Evolutionary conservation across 2,329 filamentous ascomycete species (phyloP).

Genomic region (Amauroascus verrucosus): DNA sequence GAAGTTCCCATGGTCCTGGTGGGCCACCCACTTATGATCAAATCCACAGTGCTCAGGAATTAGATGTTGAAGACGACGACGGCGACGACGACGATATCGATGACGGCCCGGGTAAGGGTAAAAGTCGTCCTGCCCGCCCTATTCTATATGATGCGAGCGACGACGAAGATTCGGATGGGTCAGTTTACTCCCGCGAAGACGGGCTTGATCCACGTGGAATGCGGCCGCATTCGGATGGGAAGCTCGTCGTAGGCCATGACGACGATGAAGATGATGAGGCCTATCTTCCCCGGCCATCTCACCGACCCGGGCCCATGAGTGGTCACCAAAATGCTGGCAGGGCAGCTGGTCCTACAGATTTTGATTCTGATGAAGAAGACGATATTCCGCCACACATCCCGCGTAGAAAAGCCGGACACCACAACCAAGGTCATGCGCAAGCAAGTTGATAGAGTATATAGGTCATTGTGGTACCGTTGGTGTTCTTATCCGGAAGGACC

Average conservation of each 20-base stretch:
- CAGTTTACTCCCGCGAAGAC: background rate
- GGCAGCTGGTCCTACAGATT: background rate
- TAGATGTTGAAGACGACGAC: background rate
- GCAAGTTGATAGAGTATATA: background rate
- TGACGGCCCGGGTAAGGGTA: conserved; percentile 12
- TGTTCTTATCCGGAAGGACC: no score
- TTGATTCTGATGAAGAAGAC: background rate
- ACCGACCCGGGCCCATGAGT: background rate
- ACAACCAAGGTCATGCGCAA: background rate
- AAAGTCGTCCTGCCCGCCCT: background rate
- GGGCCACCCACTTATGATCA: conserved; percentile 8
- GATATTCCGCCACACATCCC: background rate
- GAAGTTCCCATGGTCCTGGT: conserved; percentile 2
- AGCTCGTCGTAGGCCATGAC: background rate
- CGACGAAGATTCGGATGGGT: background rate
- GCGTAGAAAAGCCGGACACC: background rate
- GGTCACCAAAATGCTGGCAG: no score
- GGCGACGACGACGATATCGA: no score
- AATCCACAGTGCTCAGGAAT: background rate
- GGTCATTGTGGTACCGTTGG: background rate
- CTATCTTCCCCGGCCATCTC: background rate
- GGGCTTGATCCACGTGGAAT: background rate
- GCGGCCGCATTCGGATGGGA: background rate
- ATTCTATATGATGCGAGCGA: background rate
- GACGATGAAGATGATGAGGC: background rate